Base-by-base conservation (phyloP, 2,329 filamentous ascomycete genomes). In the Xylaria polymorpha region DNA sequence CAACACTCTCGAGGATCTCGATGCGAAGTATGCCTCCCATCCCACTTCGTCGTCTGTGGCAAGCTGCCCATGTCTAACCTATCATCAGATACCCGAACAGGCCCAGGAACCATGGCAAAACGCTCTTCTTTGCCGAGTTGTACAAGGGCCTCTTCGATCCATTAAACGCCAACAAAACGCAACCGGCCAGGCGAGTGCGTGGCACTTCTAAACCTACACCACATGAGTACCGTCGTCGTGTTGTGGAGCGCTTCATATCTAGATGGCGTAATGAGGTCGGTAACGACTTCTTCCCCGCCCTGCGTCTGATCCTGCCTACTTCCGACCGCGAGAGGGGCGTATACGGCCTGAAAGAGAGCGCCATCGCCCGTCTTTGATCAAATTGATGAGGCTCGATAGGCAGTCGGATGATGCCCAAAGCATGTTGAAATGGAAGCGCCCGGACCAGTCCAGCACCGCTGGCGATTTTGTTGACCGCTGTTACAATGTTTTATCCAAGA, bases 381-480 rank as follows among this genome's bases (percentile, higher is more conserved):
- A 94, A 78, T 87, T 97, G 46, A 91, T 97, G 85, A 95, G 94
- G 77, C 97, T 99, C 75, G 91, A 94, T 82, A 93, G 91, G 75
- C 91, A 94, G 75, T 97, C 94, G 0, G 93, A 97, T 71, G 95
- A 98, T 82, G 95, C 91, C 0, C 91, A 91, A 77, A 94, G 88
- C 72, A 85, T 99, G 29, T 80, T 97, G 64, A 93, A 97, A 72
- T 99, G 96, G 96, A 98, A 97, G 80, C 83, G 97, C 0, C 95
- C 84, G 1, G 85, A 87, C 0, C 87, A 85, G 65, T 85, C 88
- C 0, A 88, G 91, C 80, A 66, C 58, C 9, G 93, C 94, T 1
- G 96, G 96, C 6, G 95, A 99, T 77, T 99, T 99, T 82, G 92
- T 94, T 0, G 93, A 92, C 0, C 86, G 95, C 71, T 98, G 95